phyloP scores from a whole-genome alignment of 176 grass and related monocot species.

The Phoenix dactylifera region DNA sequence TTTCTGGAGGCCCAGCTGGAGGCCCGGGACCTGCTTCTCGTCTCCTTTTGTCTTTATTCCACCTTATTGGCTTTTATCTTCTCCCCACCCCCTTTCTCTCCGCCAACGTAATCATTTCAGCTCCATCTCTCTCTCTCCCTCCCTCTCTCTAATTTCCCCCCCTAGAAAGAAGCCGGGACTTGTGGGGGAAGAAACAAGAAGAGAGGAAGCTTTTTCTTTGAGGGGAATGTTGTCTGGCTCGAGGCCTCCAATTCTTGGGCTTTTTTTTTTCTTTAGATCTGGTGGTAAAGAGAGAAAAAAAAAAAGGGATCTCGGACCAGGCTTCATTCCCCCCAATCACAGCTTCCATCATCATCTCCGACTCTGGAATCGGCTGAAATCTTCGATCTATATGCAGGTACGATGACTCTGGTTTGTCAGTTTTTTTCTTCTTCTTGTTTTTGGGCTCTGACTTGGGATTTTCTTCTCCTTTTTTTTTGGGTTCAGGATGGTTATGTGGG shows the following conservation, averaged over 20 bases:
- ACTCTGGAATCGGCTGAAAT: too few relatives aligned
- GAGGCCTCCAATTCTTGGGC: neutral
- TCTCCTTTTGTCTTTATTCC: neutral
- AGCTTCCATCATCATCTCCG: slow-evolving; percentile 35
- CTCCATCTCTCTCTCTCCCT: slow-evolving; percentile 25
- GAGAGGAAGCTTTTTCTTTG: slow-evolving; percentile 10
- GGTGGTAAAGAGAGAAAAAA: neutral
- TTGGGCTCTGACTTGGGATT: neutral
- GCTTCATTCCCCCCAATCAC: slow-evolving; percentile 97
- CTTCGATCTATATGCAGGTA: too few relatives aligned
- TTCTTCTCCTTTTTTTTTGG: neutral
- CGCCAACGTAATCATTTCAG: slow-evolving; percentile 60
- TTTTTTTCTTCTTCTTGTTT: neutral
- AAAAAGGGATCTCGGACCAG: slow-evolving; percentile 82
- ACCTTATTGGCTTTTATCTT: slow-evolving; percentile 3
- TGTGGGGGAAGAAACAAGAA: neutral
- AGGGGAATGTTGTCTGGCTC: slow-evolving; percentile 13
- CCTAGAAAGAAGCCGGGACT: neutral
- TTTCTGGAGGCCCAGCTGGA: slow-evolving; percentile 5
- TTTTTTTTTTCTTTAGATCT: slow-evolving; percentile 3
- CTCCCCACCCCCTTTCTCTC: neutral
- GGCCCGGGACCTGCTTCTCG: neutral
- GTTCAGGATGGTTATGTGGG: neutral
- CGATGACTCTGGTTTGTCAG: too few relatives aligned
- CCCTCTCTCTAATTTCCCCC: slow-evolving; percentile 16